Percentiles rank a stretch among this genome's conserved stretches.
Evolutionary conservation across 176 grass and related monocot genomes (phyloP).

Genomic region (Oryza punctata): DNA sequence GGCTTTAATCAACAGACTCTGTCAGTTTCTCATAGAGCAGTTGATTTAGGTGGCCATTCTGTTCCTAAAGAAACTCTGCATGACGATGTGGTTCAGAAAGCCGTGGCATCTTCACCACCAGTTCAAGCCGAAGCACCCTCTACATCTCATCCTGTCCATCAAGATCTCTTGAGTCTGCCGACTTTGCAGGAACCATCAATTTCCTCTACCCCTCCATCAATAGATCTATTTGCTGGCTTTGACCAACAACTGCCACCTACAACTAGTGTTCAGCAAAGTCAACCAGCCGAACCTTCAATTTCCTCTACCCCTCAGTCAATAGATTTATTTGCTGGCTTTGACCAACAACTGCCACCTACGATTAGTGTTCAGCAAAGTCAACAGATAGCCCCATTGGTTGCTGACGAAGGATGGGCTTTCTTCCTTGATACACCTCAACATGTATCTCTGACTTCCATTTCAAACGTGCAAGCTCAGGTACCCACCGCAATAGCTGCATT

Average conservation of each 20-base stretch:
- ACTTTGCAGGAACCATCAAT: conserved; percentile 34
- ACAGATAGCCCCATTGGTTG: conserved; percentile 36
- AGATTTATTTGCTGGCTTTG: conserved; percentile 71
- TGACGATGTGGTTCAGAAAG: conserved; percentile 41
- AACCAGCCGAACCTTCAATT: conserved; percentile 32
- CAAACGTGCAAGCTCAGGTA: conserved; percentile 41
- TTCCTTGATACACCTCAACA: conserved; percentile 67
- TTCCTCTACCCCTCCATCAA: conserved; percentile 32
- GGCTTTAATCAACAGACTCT: conserved; percentile 56
- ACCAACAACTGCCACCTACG: conserved; percentile 46
- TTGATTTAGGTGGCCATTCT: conserved; percentile 32
- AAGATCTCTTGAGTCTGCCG: conserved; percentile 54
- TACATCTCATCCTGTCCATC: conserved; percentile 42
- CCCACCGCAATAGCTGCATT: conserved; percentile 39
- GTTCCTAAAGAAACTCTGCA: conserved; percentile 36
- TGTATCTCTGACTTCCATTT: conserved; percentile 36
- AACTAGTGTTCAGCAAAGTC: conserved; percentile 46
- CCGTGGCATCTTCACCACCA: conserved; percentile 21
- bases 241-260: conserved; percentile 48
- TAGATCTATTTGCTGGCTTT: conserved; percentile 74
- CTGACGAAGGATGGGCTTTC: conserved; percentile 85
- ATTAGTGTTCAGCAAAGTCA: conserved; percentile 47
- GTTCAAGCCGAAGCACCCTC: conserved; percentile 28
- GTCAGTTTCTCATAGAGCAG: conserved; percentile 29
- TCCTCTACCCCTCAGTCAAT: conserved; percentile 39